Evolutionary conservation across 148 eudicot species (phyloP).

Genomic region (Silene conica): DNA sequence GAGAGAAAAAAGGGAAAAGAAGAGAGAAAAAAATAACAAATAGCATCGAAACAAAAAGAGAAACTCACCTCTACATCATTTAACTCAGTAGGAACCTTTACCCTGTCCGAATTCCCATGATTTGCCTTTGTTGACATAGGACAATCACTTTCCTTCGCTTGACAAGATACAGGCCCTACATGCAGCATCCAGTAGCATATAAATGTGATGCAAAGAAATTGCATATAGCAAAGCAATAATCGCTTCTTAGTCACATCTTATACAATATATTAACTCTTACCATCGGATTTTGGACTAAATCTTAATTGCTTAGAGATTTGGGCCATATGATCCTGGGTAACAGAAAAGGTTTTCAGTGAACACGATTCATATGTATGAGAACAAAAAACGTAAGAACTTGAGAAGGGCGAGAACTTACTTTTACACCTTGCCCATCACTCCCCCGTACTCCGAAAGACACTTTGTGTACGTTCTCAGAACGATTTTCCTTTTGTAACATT

Average conservation of each 20-base stretch:
- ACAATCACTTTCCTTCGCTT: constrained; percentile 10
- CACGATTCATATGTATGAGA: constrained; percentile 4
- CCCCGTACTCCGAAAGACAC: background rate
- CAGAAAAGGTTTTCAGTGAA: constrained; percentile 10
- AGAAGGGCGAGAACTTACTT: constrained; percentile 21
- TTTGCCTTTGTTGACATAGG: constrained; percentile 4
- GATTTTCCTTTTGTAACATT: background rate
- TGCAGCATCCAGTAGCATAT: background rate
- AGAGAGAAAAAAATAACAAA: background rate
- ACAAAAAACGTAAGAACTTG: background rate
- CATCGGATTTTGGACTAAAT: constrained; percentile 11
- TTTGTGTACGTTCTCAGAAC: constrained; percentile 8
- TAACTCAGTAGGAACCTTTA: constrained; percentile 4
- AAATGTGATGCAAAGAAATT: background rate
- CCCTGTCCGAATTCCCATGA: background rate
- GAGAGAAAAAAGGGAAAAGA: too few relatives aligned
- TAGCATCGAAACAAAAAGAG: background rate
- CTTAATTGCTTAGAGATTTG: constrained; percentile 15
- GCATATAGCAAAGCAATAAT: too few relatives aligned
- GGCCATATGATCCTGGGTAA: constrained; percentile 18
- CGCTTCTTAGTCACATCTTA: background rate
- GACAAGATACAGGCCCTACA: constrained; percentile 12
- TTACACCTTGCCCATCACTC: constrained; percentile 14
- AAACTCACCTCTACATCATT: constrained; percentile 18
- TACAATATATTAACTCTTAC: constrained; percentile 10